These are phyloP conservation scores for Avena atlantica DNA, from an alignment of 176 grass and related monocot genomes.

Conservation along the genomic window DNA sequence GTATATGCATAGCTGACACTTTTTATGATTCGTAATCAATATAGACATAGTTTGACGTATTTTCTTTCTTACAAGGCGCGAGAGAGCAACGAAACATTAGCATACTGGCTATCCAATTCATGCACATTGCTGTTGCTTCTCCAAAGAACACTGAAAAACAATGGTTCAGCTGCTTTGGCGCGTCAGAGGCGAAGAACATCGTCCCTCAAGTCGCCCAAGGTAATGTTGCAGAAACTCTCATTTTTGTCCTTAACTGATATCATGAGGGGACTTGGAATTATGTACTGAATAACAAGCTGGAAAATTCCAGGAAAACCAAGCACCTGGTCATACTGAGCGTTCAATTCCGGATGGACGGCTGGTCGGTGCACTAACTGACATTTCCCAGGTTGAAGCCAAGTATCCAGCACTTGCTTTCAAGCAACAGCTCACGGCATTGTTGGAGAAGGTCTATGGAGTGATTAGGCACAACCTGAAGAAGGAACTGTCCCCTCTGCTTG, in stretches of 20 bases:
- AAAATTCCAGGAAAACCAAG: slow-evolving; percentile 48
- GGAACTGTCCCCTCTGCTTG: slow-evolving; percentile 66
- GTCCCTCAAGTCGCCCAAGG: slow-evolving; percentile 45
- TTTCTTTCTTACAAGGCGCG: slow-evolving; percentile 36
- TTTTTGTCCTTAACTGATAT: neutral
- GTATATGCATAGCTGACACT: neutral
- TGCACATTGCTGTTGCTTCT: slow-evolving; percentile 66
- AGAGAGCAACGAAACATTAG: slow-evolving; percentile 55
- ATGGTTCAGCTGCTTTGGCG: slow-evolving; percentile 48
- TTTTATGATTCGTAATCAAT: neutral
- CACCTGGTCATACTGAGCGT: slow-evolving; percentile 41
- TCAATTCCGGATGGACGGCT: slow-evolving; percentile 50
- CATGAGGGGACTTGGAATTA: neutral
- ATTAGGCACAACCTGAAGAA: slow-evolving; percentile 77
- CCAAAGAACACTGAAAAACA: slow-evolving; percentile 64
- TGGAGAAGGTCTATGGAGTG: slow-evolving; percentile 82
- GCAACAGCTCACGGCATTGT: slow-evolving; percentile 67
- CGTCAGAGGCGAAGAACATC: slow-evolving; percentile 60
- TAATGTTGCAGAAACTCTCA: slow-evolving; percentile 26
- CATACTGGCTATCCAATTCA: slow-evolving; percentile 80
- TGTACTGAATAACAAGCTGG: slow-evolving; percentile 6
- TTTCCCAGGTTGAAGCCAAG: slow-evolving; percentile 72
- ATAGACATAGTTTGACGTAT: neutral
- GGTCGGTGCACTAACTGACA: slow-evolving; percentile 44
- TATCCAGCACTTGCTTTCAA: slow-evolving; percentile 79